Conservation (phyloP, 495 filamentous ascomycete species). For the Penicillium diatomitis region DNA sequence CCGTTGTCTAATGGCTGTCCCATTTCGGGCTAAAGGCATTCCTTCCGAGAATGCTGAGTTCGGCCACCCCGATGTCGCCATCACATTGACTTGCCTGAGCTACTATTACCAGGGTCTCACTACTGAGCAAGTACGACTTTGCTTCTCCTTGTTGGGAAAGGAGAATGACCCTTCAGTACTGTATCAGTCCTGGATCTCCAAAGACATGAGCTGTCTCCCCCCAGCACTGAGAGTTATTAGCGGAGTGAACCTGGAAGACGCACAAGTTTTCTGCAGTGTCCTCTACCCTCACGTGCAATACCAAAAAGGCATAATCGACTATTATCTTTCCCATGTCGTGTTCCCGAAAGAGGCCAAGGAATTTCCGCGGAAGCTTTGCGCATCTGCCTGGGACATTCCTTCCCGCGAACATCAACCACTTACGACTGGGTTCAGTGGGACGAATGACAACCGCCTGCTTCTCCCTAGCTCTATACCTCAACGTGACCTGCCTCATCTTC, state of each 20-base stretch:
- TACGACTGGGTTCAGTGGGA: slow-evolving; percentile 58
- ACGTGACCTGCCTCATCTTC: not conserved
- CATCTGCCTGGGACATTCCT: slow-evolving; percentile 56
- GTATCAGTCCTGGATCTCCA: slow-evolving; percentile 40
- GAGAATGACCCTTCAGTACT: slow-evolving; percentile 45
- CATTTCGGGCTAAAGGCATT: slow-evolving; percentile 53
- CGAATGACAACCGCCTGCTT: slow-evolving; percentile 49
- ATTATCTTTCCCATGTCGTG: slow-evolving; percentile 46
- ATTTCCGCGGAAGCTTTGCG: slow-evolving; percentile 51
- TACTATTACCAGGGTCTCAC: slow-evolving; percentile 57
- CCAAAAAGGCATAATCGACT: slow-evolving; percentile 44
- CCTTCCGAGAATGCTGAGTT: slow-evolving; percentile 52
- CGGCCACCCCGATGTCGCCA: not conserved
- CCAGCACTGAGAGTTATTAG: slow-evolving; percentile 30
- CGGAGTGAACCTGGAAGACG: slow-evolving; percentile 49
- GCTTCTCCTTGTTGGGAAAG: slow-evolving; percentile 37
- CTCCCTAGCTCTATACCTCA: slow-evolving; percentile 46
- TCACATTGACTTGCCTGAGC: slow-evolving; percentile 31
- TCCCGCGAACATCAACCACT: slow-evolving; percentile 28
- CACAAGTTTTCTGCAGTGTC: slow-evolving; percentile 15
- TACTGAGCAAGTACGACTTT: slow-evolving; percentile 35
- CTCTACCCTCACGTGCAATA: slow-evolving; percentile 43
- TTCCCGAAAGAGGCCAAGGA: slow-evolving; percentile 51
- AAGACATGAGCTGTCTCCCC: slow-evolving; percentile 21
- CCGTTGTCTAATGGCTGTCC: slow-evolving; percentile 50